phyloP scores from a whole-genome alignment of 176 grass and related monocot genomes.

The Phyllostachys edulis region DNA sequence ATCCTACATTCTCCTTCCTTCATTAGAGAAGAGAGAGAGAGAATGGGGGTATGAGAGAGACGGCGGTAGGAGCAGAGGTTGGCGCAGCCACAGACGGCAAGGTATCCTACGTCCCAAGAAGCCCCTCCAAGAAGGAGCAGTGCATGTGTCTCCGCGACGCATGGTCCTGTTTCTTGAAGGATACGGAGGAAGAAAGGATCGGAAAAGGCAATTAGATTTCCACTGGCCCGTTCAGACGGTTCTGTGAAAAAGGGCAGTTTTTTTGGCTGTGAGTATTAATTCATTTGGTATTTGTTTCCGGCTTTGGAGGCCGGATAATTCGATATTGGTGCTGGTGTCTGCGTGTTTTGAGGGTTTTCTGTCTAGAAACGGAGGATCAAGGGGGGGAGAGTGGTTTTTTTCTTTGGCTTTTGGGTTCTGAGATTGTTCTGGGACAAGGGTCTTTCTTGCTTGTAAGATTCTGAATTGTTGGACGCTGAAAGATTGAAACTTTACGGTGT shows the following conservation, averaged over 20 bases:
- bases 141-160: slow-evolving; percentile 25
- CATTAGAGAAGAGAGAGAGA: slow-evolving; percentile 7
- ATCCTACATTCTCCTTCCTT: slow-evolving; percentile 29
- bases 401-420: not conserved
- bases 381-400: not conserved
- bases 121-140: slow-evolving; percentile 20
- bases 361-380: slow-evolving; percentile 32
- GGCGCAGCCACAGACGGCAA: slow-evolving; percentile 14
- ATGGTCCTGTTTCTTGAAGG: slow-evolving; percentile 24
- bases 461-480: slow-evolving; percentile 8
- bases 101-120: slow-evolving; percentile 29
- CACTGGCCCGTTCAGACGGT: not conserved
- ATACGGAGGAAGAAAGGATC: slow-evolving; percentile 13
- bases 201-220: slow-evolving; percentile 20
- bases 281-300: slow-evolving; percentile 13
- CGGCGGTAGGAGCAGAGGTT: slow-evolving; percentile 37
- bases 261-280: slow-evolving; percentile 18
- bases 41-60: slow-evolving; percentile 4
- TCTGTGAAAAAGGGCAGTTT: not conserved
- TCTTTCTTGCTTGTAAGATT: slow-evolving; percentile 16
- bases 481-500: not conserved
- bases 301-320: slow-evolving; percentile 1
- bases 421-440: slow-evolving; percentile 13
- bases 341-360: slow-evolving; percentile 4
- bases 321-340: not conserved